A percentile compares a stretch with the other conserved stretches of the same genome.
Conservation (phyloP, 257 asterid genomes). For the Ophiorrhiza pumila region DNA sequence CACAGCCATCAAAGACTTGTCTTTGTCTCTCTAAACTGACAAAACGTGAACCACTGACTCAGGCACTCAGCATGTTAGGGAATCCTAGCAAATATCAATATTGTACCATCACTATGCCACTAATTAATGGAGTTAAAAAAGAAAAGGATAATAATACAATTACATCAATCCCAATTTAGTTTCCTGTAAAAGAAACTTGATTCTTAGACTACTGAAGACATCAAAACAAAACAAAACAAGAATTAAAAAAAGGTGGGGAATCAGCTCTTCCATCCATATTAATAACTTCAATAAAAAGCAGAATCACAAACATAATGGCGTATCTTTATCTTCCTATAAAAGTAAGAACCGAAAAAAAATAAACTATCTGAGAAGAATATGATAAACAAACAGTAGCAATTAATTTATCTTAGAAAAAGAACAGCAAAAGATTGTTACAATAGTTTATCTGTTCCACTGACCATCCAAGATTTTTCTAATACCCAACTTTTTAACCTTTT, state of each 20-base stretch:
- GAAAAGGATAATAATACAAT: background rate
- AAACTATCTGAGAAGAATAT: background rate
- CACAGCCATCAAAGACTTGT: slow-evolving; percentile 38
- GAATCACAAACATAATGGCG: slow-evolving; percentile 2
- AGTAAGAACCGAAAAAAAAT: background rate
- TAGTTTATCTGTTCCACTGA: background rate
- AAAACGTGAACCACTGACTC: slow-evolving; percentile 40
- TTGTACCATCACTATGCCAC: slow-evolving; percentile 23
- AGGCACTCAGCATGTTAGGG: slow-evolving; percentile 48
- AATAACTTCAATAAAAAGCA: background rate
- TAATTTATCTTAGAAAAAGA: background rate
- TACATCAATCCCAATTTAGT: background rate
- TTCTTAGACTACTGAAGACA: background rate
- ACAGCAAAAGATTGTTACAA: background rate
- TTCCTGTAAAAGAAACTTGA: background rate
- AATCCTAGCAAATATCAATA: slow-evolving; percentile 29
- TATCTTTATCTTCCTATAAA: background rate
- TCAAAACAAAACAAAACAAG: background rate
- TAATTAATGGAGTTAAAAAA: slow-evolving; percentile 3
- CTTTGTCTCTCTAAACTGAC: slow-evolving; percentile 55
- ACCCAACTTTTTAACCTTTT: background rate
- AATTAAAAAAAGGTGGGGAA: background rate
- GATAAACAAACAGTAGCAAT: background rate
- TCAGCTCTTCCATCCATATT: background rate
- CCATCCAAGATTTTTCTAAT: background rate